These are phyloP conservation scores for Eucalyptus erythrocorys DNA, from an alignment of 345 rosid genomes.

Conservation along the genomic window DNA sequence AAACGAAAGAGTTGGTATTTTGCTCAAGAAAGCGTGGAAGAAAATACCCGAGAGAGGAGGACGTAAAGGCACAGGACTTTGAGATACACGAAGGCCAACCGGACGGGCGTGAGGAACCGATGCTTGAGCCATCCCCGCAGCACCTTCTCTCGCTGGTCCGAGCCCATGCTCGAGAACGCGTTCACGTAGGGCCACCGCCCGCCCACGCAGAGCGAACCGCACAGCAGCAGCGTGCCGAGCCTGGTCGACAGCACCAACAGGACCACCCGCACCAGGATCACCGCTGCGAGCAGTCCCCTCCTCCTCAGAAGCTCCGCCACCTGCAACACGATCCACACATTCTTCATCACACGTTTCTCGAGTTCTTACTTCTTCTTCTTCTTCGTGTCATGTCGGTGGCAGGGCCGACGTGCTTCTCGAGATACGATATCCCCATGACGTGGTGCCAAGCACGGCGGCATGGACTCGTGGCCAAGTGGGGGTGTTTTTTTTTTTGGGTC, in stretches of 20 bases:
- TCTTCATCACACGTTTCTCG: not conserved
- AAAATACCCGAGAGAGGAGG: slow-evolving; percentile 39
- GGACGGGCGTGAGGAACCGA: slow-evolving; percentile 29
- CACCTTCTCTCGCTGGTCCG: slow-evolving; percentile 51
- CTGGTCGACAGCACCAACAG: slow-evolving; percentile 41
- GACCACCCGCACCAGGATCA: slow-evolving; percentile 26
- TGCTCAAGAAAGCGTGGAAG: not conserved
- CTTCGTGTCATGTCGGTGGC: not conserved
- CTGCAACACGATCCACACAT: not conserved
- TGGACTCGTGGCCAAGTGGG: not conserved
- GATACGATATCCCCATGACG: not conserved
- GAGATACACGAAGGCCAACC: slow-evolving; percentile 32
- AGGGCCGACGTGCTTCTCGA: not conserved
- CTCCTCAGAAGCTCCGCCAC: slow-evolving; percentile 18
- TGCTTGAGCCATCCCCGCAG: slow-evolving; percentile 37
- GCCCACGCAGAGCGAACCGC: slow-evolving; percentile 43
- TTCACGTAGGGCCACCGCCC: slow-evolving; percentile 39
- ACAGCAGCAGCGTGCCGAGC: slow-evolving; percentile 57
- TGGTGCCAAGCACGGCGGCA: not conserved
- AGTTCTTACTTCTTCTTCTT: not conserved
- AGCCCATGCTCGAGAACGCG: slow-evolving; percentile 23
- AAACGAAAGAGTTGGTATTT: not conserved
- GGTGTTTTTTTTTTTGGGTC: too few species aligned
- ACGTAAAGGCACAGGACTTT: slow-evolving; percentile 28
- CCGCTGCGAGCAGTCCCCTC: slow-evolving; percentile 8